Percentiles rank a stretch among this genome's conserved stretches.
Evolutionary conservation across 441 rosid genomes (phyloP).

Genomic region (Pelargonium cotyledonis): DNA sequence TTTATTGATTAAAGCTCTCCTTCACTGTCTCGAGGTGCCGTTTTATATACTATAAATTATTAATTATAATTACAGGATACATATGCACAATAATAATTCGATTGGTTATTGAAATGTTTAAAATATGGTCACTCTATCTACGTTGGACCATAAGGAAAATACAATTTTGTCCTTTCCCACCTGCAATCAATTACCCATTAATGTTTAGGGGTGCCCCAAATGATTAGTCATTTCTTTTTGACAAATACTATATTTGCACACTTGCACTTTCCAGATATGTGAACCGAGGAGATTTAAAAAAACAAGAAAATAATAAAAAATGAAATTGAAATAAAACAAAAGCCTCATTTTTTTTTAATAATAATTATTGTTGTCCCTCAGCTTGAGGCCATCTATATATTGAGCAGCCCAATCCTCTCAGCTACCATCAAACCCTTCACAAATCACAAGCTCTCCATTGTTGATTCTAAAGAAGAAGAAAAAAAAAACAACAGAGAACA

Average conservation of each 20-base stretch:
- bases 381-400: neutral
- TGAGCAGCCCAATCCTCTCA: neutral
- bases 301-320: constrained; percentile 29
- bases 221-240: constrained; percentile 25
- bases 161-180: constrained; percentile 8
- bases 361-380: neutral
- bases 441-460: neutral
- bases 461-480: no score
- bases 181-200: constrained; percentile 3
- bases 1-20: no score
- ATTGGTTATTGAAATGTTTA: neutral
- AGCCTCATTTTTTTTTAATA: constrained; percentile 14
- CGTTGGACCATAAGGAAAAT: neutral
- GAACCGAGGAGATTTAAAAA: neutral
- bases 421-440: neutral
- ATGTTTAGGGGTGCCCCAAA: constrained; percentile 12
- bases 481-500: no score
- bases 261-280: constrained; percentile 16
- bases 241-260: neutral
- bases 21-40: no score
- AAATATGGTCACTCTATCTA: no score
- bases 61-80: neutral
- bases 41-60: no score
- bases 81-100: constrained; percentile 7
- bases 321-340: constrained; percentile 13